Evolutionary conservation across 192 early-diverging fungal species (phyloP).

Genomic region (Irineochytrium annulatum): DNA sequence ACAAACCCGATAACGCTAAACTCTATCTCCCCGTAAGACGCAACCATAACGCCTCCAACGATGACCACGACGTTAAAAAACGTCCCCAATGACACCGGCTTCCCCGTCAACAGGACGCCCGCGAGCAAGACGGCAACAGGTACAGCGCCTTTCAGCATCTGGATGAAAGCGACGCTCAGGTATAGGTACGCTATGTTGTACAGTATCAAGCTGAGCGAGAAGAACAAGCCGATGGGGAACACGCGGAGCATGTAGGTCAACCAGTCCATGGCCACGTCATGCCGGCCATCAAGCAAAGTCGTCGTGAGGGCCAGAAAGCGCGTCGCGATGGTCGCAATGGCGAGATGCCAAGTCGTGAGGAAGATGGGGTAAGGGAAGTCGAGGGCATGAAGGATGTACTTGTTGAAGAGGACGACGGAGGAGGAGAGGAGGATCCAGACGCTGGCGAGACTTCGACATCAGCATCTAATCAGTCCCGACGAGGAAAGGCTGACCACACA

Average conservation of each 20-base stretch:
- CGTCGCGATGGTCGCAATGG: constrained; percentile 48
- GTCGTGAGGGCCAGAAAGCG: constrained; percentile 57
- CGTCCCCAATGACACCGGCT: constrained; percentile 5
- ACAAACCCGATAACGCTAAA: constrained; percentile 25
- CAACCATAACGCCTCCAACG: constrained; percentile 29
- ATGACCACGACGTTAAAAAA: constrained; percentile 24
- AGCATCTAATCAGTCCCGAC: too few relatives aligned
- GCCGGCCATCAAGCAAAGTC: constrained; percentile 51
- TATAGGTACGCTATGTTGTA: constrained; percentile 38
- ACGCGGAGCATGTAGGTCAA: constrained; percentile 50
- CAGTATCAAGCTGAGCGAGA: constrained; percentile 24
- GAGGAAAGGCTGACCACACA: too few relatives aligned
- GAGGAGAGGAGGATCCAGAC: too few relatives aligned
- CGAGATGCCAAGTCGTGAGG: constrained; percentile 35
- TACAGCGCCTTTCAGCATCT: constrained; percentile 37
- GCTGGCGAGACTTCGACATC: too few relatives aligned
- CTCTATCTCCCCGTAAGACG: constrained; percentile 29
- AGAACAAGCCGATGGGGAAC: constrained; percentile 30
- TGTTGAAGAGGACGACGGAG: too few relatives aligned
- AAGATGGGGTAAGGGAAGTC: constrained; percentile 43
- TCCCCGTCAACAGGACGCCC: constrained; percentile 4
- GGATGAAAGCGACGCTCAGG: constrained; percentile 31
- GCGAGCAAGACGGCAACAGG: constrained; percentile 31
- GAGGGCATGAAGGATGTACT: too few relatives aligned
- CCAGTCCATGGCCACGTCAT: constrained; percentile 52